Percentiles rank a stretch among this genome's conserved stretches.
phyloP scores from a whole-genome alignment of 768 basidiomycete species.

The Rhodosporidiobolus sp. region DNA sequence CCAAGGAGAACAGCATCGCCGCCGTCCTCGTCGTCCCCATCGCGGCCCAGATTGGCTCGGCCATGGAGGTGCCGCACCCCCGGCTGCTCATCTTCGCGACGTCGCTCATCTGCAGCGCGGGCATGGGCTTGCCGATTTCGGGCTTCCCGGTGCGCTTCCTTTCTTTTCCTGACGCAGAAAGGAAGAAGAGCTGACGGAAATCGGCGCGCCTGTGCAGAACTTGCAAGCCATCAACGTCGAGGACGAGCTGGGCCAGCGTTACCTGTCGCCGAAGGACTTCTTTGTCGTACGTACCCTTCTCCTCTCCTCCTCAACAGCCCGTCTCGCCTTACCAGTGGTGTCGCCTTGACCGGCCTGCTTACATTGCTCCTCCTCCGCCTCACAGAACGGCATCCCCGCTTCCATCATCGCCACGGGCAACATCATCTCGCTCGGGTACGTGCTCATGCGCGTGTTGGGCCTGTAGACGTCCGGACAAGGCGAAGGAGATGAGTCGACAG shows the following conservation, averaged over 20 bases:
- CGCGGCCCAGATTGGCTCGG: constrained; percentile 77
- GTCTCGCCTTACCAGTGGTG: not conserved
- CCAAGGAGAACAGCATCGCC: constrained; percentile 58
- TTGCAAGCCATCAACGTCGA: constrained; percentile 63
- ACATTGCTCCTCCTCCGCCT: not conserved
- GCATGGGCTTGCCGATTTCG: constrained; percentile 98
- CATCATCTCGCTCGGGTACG: constrained; percentile 31
- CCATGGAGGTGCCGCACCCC: constrained; percentile 64
- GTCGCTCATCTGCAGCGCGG: constrained; percentile 84
- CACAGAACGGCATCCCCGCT: constrained; percentile 33
- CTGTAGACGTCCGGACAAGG: constrained; percentile 4
- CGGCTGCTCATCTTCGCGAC: constrained; percentile 85
- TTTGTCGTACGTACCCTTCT: constrained; percentile 55
- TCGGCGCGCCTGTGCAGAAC: not conserved
- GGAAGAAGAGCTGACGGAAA: not conserved
- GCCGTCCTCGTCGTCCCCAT: constrained; percentile 96
- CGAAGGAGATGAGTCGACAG: not conserved
- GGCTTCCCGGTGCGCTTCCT: constrained; percentile 67
- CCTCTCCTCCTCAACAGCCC: not conserved
- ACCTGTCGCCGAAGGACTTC: constrained; percentile 72
- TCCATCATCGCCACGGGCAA: constrained; percentile 16
- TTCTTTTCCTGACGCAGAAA: not conserved
- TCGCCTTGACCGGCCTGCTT: no score
- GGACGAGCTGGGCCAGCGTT: constrained; percentile 86
- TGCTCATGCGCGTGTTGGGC: constrained; percentile 31